Evolutionary conservation across 2,329 filamentous ascomycete species (phyloP), one percentile per base, ranked within the genome.

Genomic region (Colletotrichum trifolii): DNA sequence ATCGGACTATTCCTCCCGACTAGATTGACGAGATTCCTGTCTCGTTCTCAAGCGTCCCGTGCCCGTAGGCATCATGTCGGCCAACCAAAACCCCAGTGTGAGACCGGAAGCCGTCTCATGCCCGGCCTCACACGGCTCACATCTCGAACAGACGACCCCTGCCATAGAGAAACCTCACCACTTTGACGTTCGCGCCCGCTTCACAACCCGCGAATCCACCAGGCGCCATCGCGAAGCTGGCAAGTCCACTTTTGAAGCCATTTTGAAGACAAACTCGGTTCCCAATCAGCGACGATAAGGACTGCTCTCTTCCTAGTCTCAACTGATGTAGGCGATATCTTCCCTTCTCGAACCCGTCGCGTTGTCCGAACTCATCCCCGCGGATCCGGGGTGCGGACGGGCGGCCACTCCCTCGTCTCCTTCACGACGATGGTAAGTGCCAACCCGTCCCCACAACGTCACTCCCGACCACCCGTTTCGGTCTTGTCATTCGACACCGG

Each of bases 401-500:
- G 17, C 45, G 52, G 54, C 39, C 53, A 40, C 42, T 62, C 60
- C 53, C 60, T 63, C n/a, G 53, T 39, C 17, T 35, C 39, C n/a
- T 45, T 38, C 33, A 40, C 9, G 25, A 11, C 39, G 13, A 15
- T 39, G 46, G 4, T 10, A 12, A n/a, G 12, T 34, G n/a, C 13
- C 13, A 8, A 15, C 43, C 13, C 33, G 36, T 6, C 33, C 49
- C 58, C 48, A 45, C 54, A 45, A n/a, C 38, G n/a, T 43, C 36
- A 33, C 42, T 50, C 48, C 49, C 49, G 55, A 63, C 35, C 15
- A 45, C 39, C 47, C 43, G 49, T 25, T 17, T 49, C 35, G n/a
- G n/a, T 25, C 35, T 17, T 62, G n/a, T 46, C 42, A 65, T 65
- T 65, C 46, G 62, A 56, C 55, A 65, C 62, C 62, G 56, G 33